Conservation (phyloP, 2,329 filamentous ascomycete species). For the Diaporthe destruens region DNA sequence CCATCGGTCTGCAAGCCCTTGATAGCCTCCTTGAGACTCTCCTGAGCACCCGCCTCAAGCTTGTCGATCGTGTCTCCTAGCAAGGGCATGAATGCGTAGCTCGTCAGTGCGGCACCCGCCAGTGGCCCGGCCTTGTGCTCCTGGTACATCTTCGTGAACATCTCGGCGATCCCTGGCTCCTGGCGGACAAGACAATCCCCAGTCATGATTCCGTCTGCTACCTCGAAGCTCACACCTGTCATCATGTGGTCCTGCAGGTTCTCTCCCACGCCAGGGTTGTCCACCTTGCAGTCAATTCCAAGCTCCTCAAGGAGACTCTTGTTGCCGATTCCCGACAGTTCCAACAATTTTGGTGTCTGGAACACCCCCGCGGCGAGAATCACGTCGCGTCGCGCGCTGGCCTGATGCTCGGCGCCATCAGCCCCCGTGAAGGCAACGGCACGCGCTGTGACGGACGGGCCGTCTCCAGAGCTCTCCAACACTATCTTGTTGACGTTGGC, state of each 20-base stretch:
- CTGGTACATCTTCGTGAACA: not conserved
- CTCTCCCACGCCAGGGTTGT: slow-evolving; percentile 57
- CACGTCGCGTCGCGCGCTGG: slow-evolving; percentile 48
- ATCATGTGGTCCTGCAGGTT: slow-evolving; percentile 59
- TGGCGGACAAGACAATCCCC: slow-evolving; percentile 48
- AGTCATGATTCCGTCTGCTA: slow-evolving; percentile 54
- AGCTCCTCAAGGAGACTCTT: slow-evolving; percentile 54
- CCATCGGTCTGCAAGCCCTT: not conserved
- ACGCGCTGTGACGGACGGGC: not conserved
- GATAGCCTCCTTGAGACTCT: not conserved
- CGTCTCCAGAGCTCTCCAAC: not conserved
- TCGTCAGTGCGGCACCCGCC: not conserved
- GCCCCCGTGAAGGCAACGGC: not conserved
- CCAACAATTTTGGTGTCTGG: slow-evolving; percentile 49
- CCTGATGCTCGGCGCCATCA: not conserved
- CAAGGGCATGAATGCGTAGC: slow-evolving; percentile 3
- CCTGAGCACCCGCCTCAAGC: not conserved
- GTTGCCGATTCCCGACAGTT: slow-evolving; percentile 52
- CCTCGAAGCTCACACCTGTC: slow-evolving; percentile 52
- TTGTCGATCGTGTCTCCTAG: not conserved
- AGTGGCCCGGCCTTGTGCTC: slow-evolving; percentile 1
- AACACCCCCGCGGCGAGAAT: slow-evolving; percentile 55
- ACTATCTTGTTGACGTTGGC: not conserved
- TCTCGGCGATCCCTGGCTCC: slow-evolving; percentile 47
- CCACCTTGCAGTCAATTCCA: slow-evolving; percentile 52